Percentiles rank a stretch among this genome's conserved stretches.
These are phyloP conservation scores for Chalciporus sp. DNA, from an alignment of 1,284 basidiomycete genomes.

Conservation along the genomic window DNA sequence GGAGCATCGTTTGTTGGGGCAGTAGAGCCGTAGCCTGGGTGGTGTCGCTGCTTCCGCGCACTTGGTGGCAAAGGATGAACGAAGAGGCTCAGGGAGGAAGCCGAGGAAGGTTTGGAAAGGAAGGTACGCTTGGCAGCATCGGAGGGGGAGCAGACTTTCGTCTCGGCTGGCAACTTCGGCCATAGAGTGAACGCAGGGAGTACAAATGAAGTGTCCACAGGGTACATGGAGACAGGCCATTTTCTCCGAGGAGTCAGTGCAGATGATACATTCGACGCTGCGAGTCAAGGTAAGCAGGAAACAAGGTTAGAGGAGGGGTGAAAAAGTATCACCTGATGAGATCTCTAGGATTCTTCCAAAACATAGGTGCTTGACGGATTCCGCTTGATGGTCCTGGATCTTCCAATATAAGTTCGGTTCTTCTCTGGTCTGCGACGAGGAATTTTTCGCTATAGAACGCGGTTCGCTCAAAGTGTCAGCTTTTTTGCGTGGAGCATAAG, in stretches of 20 bases:
- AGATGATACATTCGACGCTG: constrained; percentile 30
- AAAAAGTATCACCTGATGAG: neutral
- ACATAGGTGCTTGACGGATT: neutral
- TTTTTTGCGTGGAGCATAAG: neutral
- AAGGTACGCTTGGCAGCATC: constrained; percentile 42
- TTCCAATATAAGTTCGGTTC: neutral
- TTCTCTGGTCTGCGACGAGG: constrained; percentile 8
- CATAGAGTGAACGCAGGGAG: constrained; percentile 39
- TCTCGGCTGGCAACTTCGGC: constrained; percentile 40
- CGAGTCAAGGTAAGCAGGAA: neutral
- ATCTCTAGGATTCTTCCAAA: neutral
- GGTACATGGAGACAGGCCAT: constrained; percentile 26
- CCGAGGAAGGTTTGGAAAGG: constrained; percentile 30
- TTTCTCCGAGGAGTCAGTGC: constrained; percentile 15
- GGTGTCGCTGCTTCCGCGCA: constrained; percentile 34
- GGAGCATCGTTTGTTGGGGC: constrained; percentile 40
- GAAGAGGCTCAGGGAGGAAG: constrained; percentile 30
- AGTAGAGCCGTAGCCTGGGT: constrained; percentile 43
- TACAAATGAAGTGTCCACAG: constrained; percentile 44
- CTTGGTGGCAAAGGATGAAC: constrained; percentile 33
- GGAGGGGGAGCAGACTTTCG: constrained; percentile 43
- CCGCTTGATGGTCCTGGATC: neutral
- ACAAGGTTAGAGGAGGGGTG: neutral
- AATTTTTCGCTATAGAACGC: constrained; percentile 14
- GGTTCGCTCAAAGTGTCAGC: neutral